phyloP scores from a whole-genome alignment of 2,329 filamentous ascomycete species.

The Nemania bipapillata region DNA sequence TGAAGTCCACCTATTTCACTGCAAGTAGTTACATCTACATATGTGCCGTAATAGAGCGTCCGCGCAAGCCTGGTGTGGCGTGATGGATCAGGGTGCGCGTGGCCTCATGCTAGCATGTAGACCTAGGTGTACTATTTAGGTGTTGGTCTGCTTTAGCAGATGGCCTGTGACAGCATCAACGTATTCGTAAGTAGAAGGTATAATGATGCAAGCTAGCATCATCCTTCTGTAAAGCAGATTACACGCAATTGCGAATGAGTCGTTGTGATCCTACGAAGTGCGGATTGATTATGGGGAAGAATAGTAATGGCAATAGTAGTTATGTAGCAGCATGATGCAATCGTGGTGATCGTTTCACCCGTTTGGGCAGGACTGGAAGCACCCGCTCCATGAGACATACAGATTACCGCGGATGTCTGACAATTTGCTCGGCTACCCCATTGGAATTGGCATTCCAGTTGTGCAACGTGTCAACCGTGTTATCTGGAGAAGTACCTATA shows the following conservation, averaged over 20 bases:
- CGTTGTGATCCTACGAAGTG: slow-evolving; percentile 21
- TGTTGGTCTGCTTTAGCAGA: slow-evolving; percentile 3
- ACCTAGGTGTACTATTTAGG: background rate
- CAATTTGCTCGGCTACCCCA: slow-evolving; percentile 37
- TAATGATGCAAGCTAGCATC: slow-evolving; percentile 46
- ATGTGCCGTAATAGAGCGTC: background rate
- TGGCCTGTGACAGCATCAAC: background rate
- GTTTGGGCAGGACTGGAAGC: slow-evolving; percentile 47
- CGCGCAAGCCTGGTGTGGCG: background rate
- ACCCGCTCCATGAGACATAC: slow-evolving; percentile 43
- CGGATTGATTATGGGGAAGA: background rate
- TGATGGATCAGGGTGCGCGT: slow-evolving; percentile 10
- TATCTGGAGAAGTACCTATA: slow-evolving; percentile 34
- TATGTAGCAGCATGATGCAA: slow-evolving; percentile 48
- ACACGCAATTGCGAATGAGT: slow-evolving; percentile 25
- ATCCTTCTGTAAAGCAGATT: slow-evolving; percentile 34
- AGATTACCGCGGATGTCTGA: slow-evolving; percentile 37
- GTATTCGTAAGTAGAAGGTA: background rate
- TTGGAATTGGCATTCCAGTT: slow-evolving; percentile 36
- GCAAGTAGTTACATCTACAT: background rate
- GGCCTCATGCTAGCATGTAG: slow-evolving; percentile 11
- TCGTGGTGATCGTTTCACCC: slow-evolving; percentile 45
- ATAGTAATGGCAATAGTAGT: slow-evolving; percentile 31
- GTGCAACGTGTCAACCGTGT: slow-evolving; percentile 48
- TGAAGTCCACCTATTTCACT: background rate